Base-by-base conservation (phyloP, 2,329 filamentous ascomycete species). In the Emergomyces pasteurianus region DNA sequence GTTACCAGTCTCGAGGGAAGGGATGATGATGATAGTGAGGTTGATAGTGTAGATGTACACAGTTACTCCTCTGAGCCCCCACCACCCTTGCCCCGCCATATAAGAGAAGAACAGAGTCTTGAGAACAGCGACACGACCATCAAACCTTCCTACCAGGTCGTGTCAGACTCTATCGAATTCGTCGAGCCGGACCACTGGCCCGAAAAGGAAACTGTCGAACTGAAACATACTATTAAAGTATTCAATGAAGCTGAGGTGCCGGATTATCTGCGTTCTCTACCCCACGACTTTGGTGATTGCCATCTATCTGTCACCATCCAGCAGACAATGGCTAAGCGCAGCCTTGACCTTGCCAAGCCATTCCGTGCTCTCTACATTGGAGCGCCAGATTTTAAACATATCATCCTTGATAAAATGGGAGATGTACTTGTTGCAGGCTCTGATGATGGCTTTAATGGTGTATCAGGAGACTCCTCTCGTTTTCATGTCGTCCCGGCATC, bases 401-500 rank as follows among this genome's bases (percentile, higher is more conserved):
- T 72, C 42, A 71, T 79, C 54, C 70, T 79, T 16, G 74, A 77
- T 64, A 80, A 80, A 63, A 74, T 80, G 21, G 78, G 76, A 10
- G 76, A 78, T 64, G 76, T 77, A 12, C 64, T 80, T 31, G 76
- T 78, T 7, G 75, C 76, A 21, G 74, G 73, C 62, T 71, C 73
- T 23, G 66, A 65, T 28, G 66, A 69, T 58, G 68, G 68, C 43
- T 70, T 69, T 10, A 70, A 69, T 42, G 72, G 71, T 64, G 50
- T n/a, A 16, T 74, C 71, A 23, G 66, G 71, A 23, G 73, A 76
- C 58, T 74, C 76, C 18, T 77, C 77, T 42, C 73, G 75, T 50
- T 80, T 77, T 63, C 77, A 78, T 66, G 74, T 80, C 60, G 74
- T 80, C 42, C 78, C 78, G 12, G 76, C 77, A 10, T 77, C 77